Evolutionary conservation across 176 grass and related monocot genomes (phyloP), one percentile per base, ranked within the genome.

Genomic region (Avena insularis): DNA sequence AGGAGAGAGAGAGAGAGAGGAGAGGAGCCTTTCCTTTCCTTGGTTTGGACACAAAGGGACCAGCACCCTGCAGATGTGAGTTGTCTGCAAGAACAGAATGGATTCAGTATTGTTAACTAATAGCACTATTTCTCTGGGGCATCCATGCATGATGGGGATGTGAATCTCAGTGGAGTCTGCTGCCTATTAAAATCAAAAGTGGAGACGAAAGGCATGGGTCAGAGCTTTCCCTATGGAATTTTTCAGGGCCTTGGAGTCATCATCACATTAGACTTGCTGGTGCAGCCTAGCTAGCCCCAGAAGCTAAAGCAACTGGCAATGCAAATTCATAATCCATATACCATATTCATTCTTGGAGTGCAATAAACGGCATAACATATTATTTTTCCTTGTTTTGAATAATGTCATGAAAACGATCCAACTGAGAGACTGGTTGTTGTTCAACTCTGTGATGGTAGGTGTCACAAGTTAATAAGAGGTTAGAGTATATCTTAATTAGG

Each of bases 251-350:
- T 60, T 88, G 82, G 51, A 83, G 84, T 91, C 90, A 77, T 56
- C 90, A 91, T 91, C 90, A 91, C 88, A 91, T 88, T 91, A 88
- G 90, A 53, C 82, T 85, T 91, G 90, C 77, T 88, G 90, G 77
- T 88, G 82, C 82, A 76, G 68, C 14, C 49, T 75, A 83, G 53
- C 79, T 62, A 91, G 86, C 51, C 77, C 77, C 61, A 82, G 84
- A 85, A 88, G 82, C 77, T 61, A 88, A 88, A 88, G 86, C 85
- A 87, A 84, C 65, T 80, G 58, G 66, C 17, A 35, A 65, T 82
- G 79, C 55, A 82, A 58, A 84, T 77, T 54, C 50, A 77, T 72
- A 79, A 65, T 82, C 16, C 79, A 66, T 78, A 71, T 77, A 54
- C 75, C 76, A 80, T 76, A 31, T 84, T 68, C 68, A 84, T 68